A percentile compares a stretch with the other conserved stretches of the same genome.
Conservation (phyloP, 2,329 filamentous ascomycete species). For the Aspergillus sp. region DNA sequence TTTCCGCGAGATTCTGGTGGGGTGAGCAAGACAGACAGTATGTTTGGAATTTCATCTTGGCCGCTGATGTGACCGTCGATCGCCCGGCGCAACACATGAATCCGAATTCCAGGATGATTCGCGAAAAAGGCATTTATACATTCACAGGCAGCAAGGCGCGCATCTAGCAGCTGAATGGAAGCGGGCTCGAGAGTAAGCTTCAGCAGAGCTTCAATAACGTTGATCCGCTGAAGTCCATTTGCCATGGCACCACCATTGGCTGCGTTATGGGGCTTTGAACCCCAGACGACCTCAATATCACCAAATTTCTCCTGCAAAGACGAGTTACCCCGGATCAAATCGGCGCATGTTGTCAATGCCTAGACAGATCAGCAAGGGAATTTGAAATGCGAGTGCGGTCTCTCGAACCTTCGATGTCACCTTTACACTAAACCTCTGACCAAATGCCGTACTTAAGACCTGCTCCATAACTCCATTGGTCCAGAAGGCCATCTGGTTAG, state of each 20-base stretch:
- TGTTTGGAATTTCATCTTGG: slow-evolving; percentile 79
- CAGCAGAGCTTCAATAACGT: slow-evolving; percentile 89
- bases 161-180: slow-evolving; percentile 65
- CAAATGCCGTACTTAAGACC: slow-evolving; percentile 78
- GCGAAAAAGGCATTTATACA: slow-evolving; percentile 91
- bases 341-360: slow-evolving; percentile 79
- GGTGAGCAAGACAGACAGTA: slow-evolving; percentile 74
- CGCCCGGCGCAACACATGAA: slow-evolving; percentile 81
- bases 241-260: slow-evolving; percentile 29
- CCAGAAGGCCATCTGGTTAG: slow-evolving; percentile 84
- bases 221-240: slow-evolving; percentile 61
- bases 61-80: slow-evolving; percentile 80
- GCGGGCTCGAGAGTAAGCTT: slow-evolving; percentile 72
- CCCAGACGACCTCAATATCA: slow-evolving; percentile 66
- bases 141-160: slow-evolving; percentile 78
- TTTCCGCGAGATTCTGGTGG: slow-evolving; percentile 58
- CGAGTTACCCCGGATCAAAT: slow-evolving; percentile 78
- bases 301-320: slow-evolving; percentile 84
- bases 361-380: slow-evolving; percentile 31
- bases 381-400: neutral
- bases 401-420: slow-evolving; percentile 71
- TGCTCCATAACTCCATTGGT: slow-evolving; percentile 74
- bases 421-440: slow-evolving; percentile 62
- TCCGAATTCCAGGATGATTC: slow-evolving; percentile 72
- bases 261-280: slow-evolving; percentile 16